A percentile compares a stretch with the other conserved stretches of the same genome.
These are phyloP conservation scores for Silene uniflora DNA, from an alignment of 148 eudicot species.

Conservation along the genomic window DNA sequence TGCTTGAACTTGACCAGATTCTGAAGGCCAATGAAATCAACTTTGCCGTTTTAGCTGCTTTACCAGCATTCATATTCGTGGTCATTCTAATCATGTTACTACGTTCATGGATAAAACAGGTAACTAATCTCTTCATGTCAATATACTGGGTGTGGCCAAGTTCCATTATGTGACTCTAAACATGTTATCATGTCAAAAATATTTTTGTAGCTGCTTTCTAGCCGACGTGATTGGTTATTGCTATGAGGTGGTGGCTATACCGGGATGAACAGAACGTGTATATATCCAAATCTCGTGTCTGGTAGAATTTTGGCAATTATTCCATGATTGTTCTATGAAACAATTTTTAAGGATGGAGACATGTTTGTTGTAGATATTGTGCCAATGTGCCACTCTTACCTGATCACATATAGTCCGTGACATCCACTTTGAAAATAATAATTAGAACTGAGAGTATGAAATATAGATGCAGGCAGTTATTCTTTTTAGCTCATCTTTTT, in stretches of 20 bases:
- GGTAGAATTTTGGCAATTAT: not conserved
- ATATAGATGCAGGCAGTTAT: not conserved
- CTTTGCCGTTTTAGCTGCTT: constrained; percentile 95
- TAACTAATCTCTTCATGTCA: constrained; percentile 17
- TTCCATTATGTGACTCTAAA: not conserved
- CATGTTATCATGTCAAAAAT: no score
- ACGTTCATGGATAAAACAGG: constrained; percentile 93
- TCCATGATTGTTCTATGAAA: not conserved
- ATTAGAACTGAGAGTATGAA: not conserved
- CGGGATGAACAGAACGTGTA: not conserved
- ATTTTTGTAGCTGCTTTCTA: not conserved
- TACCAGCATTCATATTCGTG: constrained; percentile 77
- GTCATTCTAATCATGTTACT: constrained; percentile 52
- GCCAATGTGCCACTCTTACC: not conserved
- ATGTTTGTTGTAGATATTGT: not conserved
- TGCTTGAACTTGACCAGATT: constrained; percentile 98
- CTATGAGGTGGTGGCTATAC: not conserved
- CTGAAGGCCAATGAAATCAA: constrained; percentile 97
- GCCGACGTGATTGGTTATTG: not conserved
- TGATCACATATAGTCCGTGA: not conserved
- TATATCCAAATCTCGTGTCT: not conserved
- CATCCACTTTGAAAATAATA: not conserved
- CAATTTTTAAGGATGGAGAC: no score
- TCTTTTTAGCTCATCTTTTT: not conserved
- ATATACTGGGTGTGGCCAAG: not conserved